Conservation (phyloP, 2,329 filamentous ascomycete genomes). For the Fulvia fulva region DNA sequence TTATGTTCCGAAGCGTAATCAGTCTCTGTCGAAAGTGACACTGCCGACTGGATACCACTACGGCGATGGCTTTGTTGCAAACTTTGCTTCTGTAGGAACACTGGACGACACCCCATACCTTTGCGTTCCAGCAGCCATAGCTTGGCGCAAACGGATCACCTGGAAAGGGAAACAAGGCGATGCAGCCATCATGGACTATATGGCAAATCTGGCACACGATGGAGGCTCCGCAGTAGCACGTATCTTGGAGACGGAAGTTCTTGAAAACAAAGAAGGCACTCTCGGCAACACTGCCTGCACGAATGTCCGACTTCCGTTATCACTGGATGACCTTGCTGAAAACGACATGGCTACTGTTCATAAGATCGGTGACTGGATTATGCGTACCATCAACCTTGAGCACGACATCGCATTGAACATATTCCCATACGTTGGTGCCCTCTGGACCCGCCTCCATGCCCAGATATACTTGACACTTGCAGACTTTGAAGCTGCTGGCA, state of each 20-base stretch:
- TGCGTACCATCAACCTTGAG: slow-evolving; percentile 40
- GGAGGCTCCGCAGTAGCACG: slow-evolving; percentile 60
- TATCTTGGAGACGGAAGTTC: slow-evolving; percentile 64
- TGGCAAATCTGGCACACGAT: slow-evolving; percentile 56
- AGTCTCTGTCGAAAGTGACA: slow-evolving; percentile 67
- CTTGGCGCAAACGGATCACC: slow-evolving; percentile 57
- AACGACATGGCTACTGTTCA: slow-evolving; percentile 29
- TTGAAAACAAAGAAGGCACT: slow-evolving; percentile 62
- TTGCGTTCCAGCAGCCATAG: slow-evolving; percentile 66
- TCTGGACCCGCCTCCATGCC: slow-evolving; percentile 70
- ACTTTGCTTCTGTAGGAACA: slow-evolving; percentile 70
- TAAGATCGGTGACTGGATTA: slow-evolving; percentile 39
- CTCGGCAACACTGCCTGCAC: slow-evolving; percentile 56
- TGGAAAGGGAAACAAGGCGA: slow-evolving; percentile 54
- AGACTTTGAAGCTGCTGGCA: slow-evolving; percentile 59
- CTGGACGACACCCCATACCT: slow-evolving; percentile 68
- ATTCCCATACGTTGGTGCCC: slow-evolving; percentile 55
- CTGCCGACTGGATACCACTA: slow-evolving; percentile 80
- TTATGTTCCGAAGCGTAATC: slow-evolving; percentile 72
- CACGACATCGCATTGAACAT: slow-evolving; percentile 70
- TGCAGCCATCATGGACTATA: slow-evolving; percentile 62
- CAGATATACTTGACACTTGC: slow-evolving; percentile 74
- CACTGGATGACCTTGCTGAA: slow-evolving; percentile 33
- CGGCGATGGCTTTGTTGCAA: slow-evolving; percentile 41
- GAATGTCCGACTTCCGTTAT: slow-evolving; percentile 65